Percentiles rank a stretch among this genome's conserved stretches.
Conservation (phyloP, 345 rosid species). For the Geranium rotundifolium region DNA sequence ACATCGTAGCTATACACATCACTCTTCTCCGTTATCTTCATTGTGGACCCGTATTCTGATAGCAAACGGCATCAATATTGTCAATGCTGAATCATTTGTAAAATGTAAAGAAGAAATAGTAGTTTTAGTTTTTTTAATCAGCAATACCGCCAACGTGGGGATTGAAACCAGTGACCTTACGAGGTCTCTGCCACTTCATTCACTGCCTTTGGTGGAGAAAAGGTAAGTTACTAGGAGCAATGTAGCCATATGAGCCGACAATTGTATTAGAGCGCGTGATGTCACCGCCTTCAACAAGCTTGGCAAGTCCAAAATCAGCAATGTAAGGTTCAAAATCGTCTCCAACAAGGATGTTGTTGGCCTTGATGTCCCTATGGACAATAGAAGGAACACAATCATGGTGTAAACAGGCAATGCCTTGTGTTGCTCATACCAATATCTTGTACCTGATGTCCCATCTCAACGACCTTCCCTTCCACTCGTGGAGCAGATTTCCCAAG, state of each 20-base stretch:
- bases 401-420: constrained; percentile 87
- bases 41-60: constrained; percentile 84
- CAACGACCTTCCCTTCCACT: constrained; percentile 52
- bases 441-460: constrained; percentile 89
- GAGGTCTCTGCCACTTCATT: too few relatives aligned
- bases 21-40: constrained; percentile 95
- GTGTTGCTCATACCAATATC: constrained; percentile 78
- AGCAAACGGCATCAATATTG: not conserved
- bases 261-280: constrained; percentile 73
- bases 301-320: constrained; percentile 95
- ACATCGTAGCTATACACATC: constrained; percentile 94
- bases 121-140: too few relatives aligned
- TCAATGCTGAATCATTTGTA: not conserved
- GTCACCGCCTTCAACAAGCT: constrained; percentile 85
- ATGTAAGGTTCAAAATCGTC: constrained; percentile 85
- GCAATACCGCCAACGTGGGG: too few relatives aligned
- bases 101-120: too few relatives aligned
- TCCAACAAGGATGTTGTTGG: constrained; percentile 83
- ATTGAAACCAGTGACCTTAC: too few relatives aligned
- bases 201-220: too few relatives aligned
- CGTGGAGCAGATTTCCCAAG: constrained; percentile 82
- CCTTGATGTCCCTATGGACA: too few relatives aligned
- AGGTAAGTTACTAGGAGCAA: constrained; percentile 69
- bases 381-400: constrained; percentile 92
- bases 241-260: constrained; percentile 93